Percentiles rank a stretch among this genome's conserved stretches.
Conservation (phyloP, 2,329 filamentous ascomycete species). For the Penicillium glabrum region DNA sequence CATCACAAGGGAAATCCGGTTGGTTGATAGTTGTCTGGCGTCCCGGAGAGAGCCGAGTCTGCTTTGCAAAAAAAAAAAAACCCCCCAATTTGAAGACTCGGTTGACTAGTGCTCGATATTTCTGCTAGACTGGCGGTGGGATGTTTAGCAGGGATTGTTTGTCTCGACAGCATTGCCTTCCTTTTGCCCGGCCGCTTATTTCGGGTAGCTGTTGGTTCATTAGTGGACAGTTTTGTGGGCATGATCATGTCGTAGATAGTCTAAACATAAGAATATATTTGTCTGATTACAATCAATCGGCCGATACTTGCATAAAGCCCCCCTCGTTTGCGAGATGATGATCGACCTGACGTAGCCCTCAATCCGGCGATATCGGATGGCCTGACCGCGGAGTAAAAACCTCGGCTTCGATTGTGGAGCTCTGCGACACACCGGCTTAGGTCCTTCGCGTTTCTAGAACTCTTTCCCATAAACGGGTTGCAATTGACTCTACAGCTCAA, state of each 20-base stretch:
- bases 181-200: not conserved
- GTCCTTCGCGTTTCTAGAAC: not conserved
- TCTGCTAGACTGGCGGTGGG: slow-evolving; percentile 1
- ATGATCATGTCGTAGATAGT: slow-evolving; percentile 1
- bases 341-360: slow-evolving; percentile 9
- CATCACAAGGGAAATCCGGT: not conserved
- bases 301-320: not conserved
- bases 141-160: not conserved
- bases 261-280: slow-evolving; percentile 13
- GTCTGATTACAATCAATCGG: not conserved
- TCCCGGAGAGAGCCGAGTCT: slow-evolving; percentile 1
- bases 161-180: not conserved
- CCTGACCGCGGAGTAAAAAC: slow-evolving; percentile 25
- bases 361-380: slow-evolving; percentile 23
- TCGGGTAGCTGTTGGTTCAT: not conserved
- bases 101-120: not conserved
- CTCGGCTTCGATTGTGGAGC: slow-evolving; percentile 21
- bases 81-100: not conserved
- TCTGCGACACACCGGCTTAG: slow-evolving; percentile 3
- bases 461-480: not conserved
- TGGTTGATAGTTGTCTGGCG: not conserved
- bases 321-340: not conserved
- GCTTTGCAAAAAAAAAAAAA: not conserved
- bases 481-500: not conserved
- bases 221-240: not conserved